Conservation (phyloP, 2,329 filamentous ascomycete genomes). For the Verticillium nonalfalfae region DNA sequence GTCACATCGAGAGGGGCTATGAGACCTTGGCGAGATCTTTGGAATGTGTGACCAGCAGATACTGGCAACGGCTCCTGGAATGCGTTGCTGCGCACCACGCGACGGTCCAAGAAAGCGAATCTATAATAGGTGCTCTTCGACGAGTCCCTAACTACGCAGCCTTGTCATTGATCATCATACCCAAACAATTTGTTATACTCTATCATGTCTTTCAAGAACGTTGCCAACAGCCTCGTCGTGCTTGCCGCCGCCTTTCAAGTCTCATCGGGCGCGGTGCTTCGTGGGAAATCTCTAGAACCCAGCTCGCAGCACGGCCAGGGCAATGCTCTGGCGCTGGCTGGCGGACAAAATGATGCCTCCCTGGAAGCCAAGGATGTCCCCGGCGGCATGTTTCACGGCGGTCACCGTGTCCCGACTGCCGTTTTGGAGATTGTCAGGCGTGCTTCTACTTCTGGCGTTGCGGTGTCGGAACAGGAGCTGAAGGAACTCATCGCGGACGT, state of each 20-base stretch:
- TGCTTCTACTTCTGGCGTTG: neutral
- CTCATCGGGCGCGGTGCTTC: constrained; percentile 10
- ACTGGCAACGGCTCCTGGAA: constrained; percentile 4
- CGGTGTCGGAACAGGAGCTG: neutral
- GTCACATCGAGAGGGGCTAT: neutral
- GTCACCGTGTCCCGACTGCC: neutral
- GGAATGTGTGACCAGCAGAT: constrained; percentile 8
- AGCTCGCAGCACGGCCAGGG: neutral
- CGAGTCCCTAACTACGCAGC: neutral
- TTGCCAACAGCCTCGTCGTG: constrained; percentile 2
- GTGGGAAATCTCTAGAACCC: neutral
- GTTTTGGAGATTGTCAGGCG: neutral
- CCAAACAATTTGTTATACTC: neutral
- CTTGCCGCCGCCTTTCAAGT: constrained; percentile 8
- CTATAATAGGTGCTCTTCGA: constrained; percentile 10
- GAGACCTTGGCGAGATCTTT: neutral
- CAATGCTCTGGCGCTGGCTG: neutral
- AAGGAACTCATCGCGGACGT: constrained; percentile 3
- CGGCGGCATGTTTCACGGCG: neutral
- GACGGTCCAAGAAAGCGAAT: neutral
- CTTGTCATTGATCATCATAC: neutral
- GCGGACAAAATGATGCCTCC: neutral
- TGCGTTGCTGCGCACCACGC: constrained; percentile 9
- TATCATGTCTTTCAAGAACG: constrained; percentile 10
- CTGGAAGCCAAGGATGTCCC: neutral